Evolutionary conservation across 306 rosid genomes (phyloP).

Genomic region (Gastrolobium villosum): DNA sequence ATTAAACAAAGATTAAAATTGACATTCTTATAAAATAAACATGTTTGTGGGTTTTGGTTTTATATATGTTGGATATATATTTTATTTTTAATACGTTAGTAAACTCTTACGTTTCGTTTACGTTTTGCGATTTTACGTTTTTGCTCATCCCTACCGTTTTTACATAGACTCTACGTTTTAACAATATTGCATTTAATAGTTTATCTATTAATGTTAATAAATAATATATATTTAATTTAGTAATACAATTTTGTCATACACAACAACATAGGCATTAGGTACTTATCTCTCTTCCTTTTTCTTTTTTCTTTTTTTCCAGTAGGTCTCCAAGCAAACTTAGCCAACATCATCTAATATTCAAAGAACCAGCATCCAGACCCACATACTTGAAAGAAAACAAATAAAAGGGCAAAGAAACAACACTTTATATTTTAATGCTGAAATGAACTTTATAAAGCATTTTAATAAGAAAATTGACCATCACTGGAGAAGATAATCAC

Average conservation of each 20-base stretch:
- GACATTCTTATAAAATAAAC: no score
- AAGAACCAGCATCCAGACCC: slow-evolving; percentile 17
- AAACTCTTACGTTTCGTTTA: no score
- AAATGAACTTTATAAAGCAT: slow-evolving; percentile 37
- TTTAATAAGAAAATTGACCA: slow-evolving; percentile 30
- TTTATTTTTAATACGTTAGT: no score
- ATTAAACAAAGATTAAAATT: no score
- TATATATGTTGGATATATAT: no score
- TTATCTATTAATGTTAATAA: slow-evolving; percentile 1
- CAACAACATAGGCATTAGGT: slow-evolving; percentile 7
- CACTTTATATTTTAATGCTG: slow-evolving; percentile 8
- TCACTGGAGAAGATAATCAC: background rate
- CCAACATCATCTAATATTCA: background rate
- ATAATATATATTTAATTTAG: background rate
- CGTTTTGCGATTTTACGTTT: no score
- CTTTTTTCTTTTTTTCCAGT: background rate
- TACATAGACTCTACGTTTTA: no score
- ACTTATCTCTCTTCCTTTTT: background rate
- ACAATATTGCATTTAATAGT: slow-evolving; percentile 28
- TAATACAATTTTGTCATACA: background rate
- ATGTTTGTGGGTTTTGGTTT: no score
- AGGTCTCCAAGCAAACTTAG: slow-evolving; percentile 27
- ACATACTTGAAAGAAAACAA: slow-evolving; percentile 17
- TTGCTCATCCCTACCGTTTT: no score
- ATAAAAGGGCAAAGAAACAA: slow-evolving; percentile 11